Evolutionary conservation across 2,329 filamentous ascomycete species (phyloP).

Genomic region (Biscogniauxia sp.): DNA sequence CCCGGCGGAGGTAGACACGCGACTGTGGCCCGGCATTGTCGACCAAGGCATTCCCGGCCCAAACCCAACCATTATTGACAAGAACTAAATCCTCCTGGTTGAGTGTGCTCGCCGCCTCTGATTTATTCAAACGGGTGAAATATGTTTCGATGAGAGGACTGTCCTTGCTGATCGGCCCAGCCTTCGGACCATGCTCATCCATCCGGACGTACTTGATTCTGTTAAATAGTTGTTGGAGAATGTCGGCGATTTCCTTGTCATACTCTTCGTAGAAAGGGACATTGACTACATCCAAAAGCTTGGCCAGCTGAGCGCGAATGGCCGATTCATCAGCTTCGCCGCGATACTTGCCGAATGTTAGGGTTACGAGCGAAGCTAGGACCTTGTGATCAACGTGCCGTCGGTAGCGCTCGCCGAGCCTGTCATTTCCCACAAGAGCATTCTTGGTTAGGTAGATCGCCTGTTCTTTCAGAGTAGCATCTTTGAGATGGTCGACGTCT

Average conservation of each 20-base stretch:
- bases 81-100: constrained; percentile 74
- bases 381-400: constrained; percentile 68
- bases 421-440: constrained; percentile 68
- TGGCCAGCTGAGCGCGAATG: constrained; percentile 53
- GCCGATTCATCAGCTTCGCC: constrained; percentile 50
- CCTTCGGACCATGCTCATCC: constrained; percentile 86
- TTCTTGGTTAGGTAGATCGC: constrained; percentile 65
- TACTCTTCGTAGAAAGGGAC: constrained; percentile 90
- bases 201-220: constrained; percentile 91
- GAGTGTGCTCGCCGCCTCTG: constrained; percentile 74
- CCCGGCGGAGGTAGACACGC: constrained; percentile 87
- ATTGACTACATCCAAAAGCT: constrained; percentile 80
- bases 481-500: constrained; percentile 48
- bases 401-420: constrained; percentile 76
- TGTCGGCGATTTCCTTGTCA: constrained; percentile 76
- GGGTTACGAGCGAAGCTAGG: constrained; percentile 66
- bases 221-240: constrained; percentile 89
- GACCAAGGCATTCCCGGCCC: constrained; percentile 90
- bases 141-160: constrained; percentile 90
- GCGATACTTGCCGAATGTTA: constrained; percentile 66
- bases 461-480: constrained; percentile 45
- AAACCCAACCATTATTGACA: constrained; percentile 98
- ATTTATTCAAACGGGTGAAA: constrained; percentile 84
- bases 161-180: constrained; percentile 72
- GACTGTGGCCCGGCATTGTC: constrained; percentile 92